Percentiles rank a stretch among this genome's conserved stretches.
Evolutionary conservation across 208 protist species (phyloP).

Genomic region (Trypanosoma caninum): DNA sequence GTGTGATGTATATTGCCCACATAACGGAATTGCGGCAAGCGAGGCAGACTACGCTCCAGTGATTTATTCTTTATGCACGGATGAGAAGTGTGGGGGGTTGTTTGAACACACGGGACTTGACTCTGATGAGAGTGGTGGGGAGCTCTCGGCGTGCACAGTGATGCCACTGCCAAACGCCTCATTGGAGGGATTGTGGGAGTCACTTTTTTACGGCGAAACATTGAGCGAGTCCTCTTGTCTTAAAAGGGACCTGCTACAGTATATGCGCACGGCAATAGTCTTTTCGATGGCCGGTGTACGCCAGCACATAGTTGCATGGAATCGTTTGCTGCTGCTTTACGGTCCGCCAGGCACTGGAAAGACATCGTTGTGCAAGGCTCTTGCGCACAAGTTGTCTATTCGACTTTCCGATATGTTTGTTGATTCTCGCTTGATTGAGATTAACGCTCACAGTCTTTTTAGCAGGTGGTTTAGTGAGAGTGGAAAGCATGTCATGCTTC

Average conservation of each 20-base stretch:
- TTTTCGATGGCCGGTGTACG: constrained; percentile 88
- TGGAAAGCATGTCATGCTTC: constrained; percentile 95
- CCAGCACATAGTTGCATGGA: constrained; percentile 71
- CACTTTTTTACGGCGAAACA: constrained; percentile 76
- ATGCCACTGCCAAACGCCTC: constrained; percentile 56
- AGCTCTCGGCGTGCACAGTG: constrained; percentile 39
- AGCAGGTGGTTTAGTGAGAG: constrained; percentile 97
- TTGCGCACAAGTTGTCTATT: constrained; percentile 81
- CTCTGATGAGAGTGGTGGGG: constrained; percentile 20
- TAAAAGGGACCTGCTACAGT: constrained; percentile 90
- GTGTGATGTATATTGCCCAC: constrained; percentile 45
- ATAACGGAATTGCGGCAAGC: not conserved
- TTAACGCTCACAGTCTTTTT: constrained; percentile 96
- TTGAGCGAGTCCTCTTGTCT: constrained; percentile 41
- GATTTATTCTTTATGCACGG: constrained; percentile 20
- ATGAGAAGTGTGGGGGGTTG: not conserved
- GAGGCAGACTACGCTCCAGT: constrained; percentile 18
- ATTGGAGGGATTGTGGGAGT: constrained; percentile 88
- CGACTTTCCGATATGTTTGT: constrained; percentile 47
- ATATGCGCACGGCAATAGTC: constrained; percentile 79
- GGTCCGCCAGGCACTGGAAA: constrained; percentile 95
- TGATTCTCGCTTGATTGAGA: constrained; percentile 81
- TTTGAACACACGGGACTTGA: not conserved
- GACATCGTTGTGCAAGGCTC: constrained; percentile 89
- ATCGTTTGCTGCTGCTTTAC: constrained; percentile 83